Percentiles rank a stretch among this genome's conserved stretches.
These are phyloP conservation scores for Tripidium arundinaceum DNA, from an alignment of 202 grass and related monocot genomes.

Conservation along the genomic window DNA sequence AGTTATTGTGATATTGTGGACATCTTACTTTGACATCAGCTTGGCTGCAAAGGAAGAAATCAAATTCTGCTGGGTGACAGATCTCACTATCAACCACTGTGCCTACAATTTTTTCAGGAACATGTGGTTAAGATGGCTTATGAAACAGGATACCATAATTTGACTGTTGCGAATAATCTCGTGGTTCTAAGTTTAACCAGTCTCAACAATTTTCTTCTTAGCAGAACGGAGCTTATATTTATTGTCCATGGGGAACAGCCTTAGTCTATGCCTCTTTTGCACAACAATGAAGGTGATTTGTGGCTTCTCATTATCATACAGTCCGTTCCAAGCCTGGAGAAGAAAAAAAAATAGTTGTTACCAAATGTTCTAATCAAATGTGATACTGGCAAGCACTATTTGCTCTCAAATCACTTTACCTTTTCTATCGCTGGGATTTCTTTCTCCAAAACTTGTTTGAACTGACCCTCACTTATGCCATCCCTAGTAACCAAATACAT, in stretches of 20 bases:
- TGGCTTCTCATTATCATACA: conserved; percentile 40
- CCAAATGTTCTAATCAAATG: neutral
- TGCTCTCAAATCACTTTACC: too few species aligned
- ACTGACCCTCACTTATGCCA: conserved; percentile 46
- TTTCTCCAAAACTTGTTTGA: too few species aligned
- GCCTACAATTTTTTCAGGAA: too few species aligned
- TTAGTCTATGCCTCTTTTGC: conserved; percentile 73
- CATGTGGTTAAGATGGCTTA: neutral
- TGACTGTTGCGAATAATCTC: neutral
- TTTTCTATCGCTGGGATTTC: too few species aligned
- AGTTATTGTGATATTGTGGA: too few species aligned
- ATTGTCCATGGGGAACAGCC: conserved; percentile 27
- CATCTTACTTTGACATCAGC: conserved; percentile 47
- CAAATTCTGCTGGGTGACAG: conserved; percentile 67
- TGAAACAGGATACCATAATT: neutral
- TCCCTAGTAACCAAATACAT: conserved; percentile 9
- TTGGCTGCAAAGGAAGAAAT: conserved; percentile 73
- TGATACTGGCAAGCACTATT: neutral
- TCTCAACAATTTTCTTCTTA: neutral
- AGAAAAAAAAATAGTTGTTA: neutral
- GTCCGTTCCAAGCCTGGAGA: conserved; percentile 44
- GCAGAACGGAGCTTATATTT: neutral
- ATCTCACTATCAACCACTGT: conserved; percentile 63
- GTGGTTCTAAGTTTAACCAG: neutral
- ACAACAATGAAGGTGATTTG: conserved; percentile 68